Percentiles rank a stretch among this genome's conserved stretches.
Evolutionary conservation across 176 grass and related monocot genomes (phyloP).

Genomic region (sorghum (Sorghum bicolor)): DNA sequence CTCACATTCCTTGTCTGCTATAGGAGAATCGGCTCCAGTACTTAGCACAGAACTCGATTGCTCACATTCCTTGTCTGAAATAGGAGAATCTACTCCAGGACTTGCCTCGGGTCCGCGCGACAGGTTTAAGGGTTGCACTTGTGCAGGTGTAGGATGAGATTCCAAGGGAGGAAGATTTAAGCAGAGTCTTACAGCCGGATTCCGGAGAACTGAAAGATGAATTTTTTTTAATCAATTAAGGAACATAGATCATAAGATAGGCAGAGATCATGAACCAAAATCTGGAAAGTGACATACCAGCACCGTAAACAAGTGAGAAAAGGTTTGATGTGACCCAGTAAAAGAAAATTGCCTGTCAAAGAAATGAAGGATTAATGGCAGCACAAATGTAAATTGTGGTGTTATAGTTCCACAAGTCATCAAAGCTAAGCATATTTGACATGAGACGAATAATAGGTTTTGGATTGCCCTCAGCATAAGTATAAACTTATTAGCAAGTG

Average conservation of each 20-base stretch:
- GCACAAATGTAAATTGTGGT: not conserved
- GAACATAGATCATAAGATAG: not conserved
- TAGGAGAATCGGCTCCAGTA: not conserved
- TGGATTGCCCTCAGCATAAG: not conserved
- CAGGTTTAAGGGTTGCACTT: constrained; percentile 38
- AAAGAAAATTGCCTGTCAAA: constrained; percentile 83
- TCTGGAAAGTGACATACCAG: constrained; percentile 43
- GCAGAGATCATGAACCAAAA: not conserved
- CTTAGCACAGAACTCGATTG: constrained; percentile 35
- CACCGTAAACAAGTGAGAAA: constrained; percentile 79
- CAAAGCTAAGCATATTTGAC: not conserved
- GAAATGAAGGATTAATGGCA: constrained; percentile 1
- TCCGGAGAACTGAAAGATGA: constrained; percentile 46
- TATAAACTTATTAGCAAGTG: not conserved
- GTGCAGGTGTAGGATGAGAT: constrained; percentile 23
- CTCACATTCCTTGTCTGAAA: constrained; percentile 20
- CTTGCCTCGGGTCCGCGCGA: constrained; percentile 43
- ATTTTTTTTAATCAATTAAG: constrained; percentile 4
- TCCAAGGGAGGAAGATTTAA: constrained; percentile 55
- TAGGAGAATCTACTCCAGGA: constrained; percentile 30
- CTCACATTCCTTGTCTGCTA: not conserved
- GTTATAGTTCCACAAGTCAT: not conserved
- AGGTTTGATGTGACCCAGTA: constrained; percentile 91
- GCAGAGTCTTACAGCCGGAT: constrained; percentile 45
- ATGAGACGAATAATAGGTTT: not conserved